phyloP scores from a whole-genome alignment of 108 stramenopile species.

The Stephanodiscus minutulus region DNA sequence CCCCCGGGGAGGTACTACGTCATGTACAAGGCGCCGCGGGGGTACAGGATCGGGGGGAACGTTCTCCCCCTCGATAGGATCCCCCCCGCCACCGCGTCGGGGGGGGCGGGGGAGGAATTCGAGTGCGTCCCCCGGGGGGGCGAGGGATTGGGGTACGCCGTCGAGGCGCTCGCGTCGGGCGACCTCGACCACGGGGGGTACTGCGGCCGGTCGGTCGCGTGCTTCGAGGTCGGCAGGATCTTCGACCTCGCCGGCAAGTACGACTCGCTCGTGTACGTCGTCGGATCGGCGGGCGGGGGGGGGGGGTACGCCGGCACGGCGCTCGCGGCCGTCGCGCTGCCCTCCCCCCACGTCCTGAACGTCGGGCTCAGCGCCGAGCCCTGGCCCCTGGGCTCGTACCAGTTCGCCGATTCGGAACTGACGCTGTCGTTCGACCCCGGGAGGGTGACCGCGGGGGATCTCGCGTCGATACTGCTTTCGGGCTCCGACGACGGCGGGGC shows the following conservation, averaged over 20 bases:
- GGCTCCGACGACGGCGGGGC: slow-evolving; percentile 1
- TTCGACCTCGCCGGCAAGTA: slow-evolving; percentile 17
- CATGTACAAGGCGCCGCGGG: slow-evolving; percentile 15
- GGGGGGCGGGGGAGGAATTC: background rate
- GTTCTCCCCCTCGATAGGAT: slow-evolving; percentile 17
- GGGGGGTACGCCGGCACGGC: background rate
- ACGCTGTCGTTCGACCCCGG: slow-evolving; percentile 17
- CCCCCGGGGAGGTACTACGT: slow-evolving; percentile 44
- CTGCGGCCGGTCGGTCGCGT: slow-evolving; percentile 33
- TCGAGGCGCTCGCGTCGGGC: slow-evolving; percentile 9
- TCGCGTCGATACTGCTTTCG: background rate
- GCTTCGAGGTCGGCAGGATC: slow-evolving; percentile 29
- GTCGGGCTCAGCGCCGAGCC: slow-evolving; percentile 15
- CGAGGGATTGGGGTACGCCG: slow-evolving; percentile 10
- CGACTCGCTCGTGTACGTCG: slow-evolving; percentile 9
- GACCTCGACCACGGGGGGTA: slow-evolving; percentile 40
- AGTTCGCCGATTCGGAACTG: slow-evolving; percentile 22
- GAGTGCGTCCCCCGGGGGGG: slow-evolving; percentile 27
- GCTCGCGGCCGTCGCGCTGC: slow-evolving; percentile 16
- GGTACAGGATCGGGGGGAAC: slow-evolving; percentile 17
- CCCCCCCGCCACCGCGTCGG: background rate
- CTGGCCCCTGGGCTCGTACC: slow-evolving; percentile 24
- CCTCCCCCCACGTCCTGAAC: slow-evolving; percentile 12
- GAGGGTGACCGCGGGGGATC: background rate
- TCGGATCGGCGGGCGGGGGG: background rate